These are phyloP conservation scores for Hydnomerulius pinastri DNA, from an alignment of 768 basidiomycete species.

Conservation along the genomic window DNA sequence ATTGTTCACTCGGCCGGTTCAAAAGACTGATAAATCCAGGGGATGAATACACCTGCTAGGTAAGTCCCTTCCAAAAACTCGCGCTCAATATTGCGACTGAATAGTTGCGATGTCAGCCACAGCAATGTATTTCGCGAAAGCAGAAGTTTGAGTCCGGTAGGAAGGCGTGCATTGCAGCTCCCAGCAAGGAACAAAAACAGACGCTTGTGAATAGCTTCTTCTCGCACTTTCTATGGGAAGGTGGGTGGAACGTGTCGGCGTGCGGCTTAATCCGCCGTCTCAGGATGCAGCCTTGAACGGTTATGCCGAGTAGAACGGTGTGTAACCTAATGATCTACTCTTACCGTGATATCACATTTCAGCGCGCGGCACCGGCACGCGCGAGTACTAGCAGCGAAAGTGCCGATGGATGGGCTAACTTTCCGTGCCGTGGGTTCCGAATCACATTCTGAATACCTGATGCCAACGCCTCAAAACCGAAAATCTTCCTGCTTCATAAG, in stretches of 20 bases:
- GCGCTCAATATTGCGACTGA: too few species aligned
- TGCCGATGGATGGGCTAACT: too few species aligned
- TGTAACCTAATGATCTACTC: background rate
- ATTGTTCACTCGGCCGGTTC: too few species aligned
- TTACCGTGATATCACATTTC: background rate
- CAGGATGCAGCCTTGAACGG: background rate
- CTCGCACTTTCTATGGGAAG: background rate
- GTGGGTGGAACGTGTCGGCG: background rate
- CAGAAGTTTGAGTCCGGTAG: constrained; percentile 3
- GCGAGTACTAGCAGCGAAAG: too few species aligned
- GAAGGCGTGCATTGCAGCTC: background rate
- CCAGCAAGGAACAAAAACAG: constrained; percentile 6
- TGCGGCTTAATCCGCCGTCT: background rate
- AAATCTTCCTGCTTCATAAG: background rate
- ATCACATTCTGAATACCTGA: too few species aligned
- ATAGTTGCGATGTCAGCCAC: too few species aligned
- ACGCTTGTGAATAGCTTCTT: constrained; percentile 1
- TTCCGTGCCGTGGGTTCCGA: too few species aligned
- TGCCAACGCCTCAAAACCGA: background rate
- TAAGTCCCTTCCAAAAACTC: too few species aligned
- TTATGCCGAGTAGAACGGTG: background rate
- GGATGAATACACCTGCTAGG: too few species aligned
- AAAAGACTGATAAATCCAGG: background rate
- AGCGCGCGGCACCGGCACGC: too few species aligned
- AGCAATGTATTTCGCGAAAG: constrained; percentile 12